Evolutionary conservation across 2,329 filamentous ascomycete genomes (phyloP).

Genomic region (Diplodia sapinea): DNA sequence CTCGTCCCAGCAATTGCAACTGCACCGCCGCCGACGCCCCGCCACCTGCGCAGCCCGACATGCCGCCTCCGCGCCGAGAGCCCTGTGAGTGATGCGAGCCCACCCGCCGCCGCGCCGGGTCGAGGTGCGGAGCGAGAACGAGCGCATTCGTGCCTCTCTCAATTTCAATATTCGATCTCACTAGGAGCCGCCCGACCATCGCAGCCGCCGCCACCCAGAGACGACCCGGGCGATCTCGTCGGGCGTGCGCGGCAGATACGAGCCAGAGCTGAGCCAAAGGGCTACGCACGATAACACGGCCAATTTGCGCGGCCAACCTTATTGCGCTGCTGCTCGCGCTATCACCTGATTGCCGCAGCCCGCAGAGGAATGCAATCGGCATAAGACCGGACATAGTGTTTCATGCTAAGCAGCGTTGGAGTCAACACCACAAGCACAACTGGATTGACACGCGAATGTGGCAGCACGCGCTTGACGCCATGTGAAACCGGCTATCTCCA

Average conservation of each 20-base stretch:
- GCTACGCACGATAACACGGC: neutral
- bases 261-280: neutral
- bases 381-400: slow-evolving; percentile 22
- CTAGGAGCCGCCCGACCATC: neutral
- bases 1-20: neutral
- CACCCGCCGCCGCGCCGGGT: neutral
- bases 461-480: neutral
- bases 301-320: slow-evolving; percentile 5
- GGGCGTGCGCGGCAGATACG: slow-evolving; percentile 11
- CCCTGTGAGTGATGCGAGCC: neutral
- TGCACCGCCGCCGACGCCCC: neutral
- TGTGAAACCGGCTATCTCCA: neutral
- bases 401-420: neutral
- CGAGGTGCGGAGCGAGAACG: neutral
- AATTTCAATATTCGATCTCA: slow-evolving; percentile 2
- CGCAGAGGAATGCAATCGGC: slow-evolving; percentile 5
- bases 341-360: neutral
- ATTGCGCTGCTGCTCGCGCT: neutral
- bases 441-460: neutral
- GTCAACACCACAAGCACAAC: neutral
- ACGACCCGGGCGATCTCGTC: slow-evolving; percentile 3
- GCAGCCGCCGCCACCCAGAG: neutral
- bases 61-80: neutral
- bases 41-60: neutral
- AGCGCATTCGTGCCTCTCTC: slow-evolving; percentile 7